phyloP scores from a whole-genome alignment of 305 asterid species.

The Fraxinus albicans region DNA sequence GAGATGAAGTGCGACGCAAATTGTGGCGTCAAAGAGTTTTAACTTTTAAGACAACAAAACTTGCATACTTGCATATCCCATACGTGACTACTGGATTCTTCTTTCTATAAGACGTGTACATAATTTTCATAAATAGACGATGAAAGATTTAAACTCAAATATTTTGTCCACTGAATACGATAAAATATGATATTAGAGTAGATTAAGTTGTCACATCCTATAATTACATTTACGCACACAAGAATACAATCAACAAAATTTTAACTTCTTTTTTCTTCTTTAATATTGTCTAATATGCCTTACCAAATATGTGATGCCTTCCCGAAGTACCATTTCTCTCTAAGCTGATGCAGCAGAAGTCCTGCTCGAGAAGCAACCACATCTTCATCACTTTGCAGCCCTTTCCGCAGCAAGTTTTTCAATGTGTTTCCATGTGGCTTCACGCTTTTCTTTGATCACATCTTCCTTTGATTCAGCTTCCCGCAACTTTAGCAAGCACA shows the following conservation, averaged over 20 bases:
- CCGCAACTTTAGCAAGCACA: conserved; percentile 17
- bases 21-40: background rate
- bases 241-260: background rate
- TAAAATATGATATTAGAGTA: background rate
- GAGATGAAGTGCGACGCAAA: background rate
- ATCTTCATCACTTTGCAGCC: conserved; percentile 12
- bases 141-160: background rate
- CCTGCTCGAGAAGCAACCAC: background rate
- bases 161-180: background rate
- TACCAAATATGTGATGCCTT: background rate
- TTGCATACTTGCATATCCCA: background rate
- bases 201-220: background rate
- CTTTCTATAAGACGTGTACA: background rate
- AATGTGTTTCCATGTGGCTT: conserved; percentile 22
- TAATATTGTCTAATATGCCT: background rate
- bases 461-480: conserved; percentile 24
- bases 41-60: background rate
- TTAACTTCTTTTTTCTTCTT: background rate
- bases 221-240: background rate
- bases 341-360: background rate
- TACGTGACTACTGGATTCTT: background rate
- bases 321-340: background rate
- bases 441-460: conserved; percentile 15
- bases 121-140: no score
- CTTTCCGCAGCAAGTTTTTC: conserved; percentile 18